Conservation (phyloP, 768 basidiomycete species). For the Termitomyces sp. region DNA sequence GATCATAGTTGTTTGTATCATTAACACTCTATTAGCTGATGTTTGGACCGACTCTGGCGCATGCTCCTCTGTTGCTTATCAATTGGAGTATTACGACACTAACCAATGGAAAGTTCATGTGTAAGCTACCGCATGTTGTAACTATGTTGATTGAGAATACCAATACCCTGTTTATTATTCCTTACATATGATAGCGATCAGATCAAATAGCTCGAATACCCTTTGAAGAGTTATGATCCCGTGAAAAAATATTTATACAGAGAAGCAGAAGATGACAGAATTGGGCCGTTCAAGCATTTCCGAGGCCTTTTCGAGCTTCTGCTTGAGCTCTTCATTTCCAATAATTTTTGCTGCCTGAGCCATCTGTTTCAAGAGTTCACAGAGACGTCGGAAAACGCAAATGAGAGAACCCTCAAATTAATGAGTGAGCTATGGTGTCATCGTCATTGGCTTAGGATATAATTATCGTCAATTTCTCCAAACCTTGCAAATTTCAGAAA, state of each 20-base stretch:
- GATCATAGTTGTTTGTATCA: neutral
- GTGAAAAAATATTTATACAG: slow-evolving; percentile 37
- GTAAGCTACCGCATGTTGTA: no score
- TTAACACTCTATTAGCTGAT: slow-evolving; percentile 30
- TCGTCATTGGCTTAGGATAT: neutral
- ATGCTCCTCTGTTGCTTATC: slow-evolving; percentile 27
- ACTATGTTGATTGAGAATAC: neutral
- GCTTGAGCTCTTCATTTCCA: slow-evolving; percentile 88
- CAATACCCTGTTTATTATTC: neutral
- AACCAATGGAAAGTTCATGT: neutral
- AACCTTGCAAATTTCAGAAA: slow-evolving; percentile 95
- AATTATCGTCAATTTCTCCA: slow-evolving; percentile 10
- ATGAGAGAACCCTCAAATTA: slow-evolving; percentile 97
- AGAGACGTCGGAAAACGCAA: slow-evolving; percentile 89
- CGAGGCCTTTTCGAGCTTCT: slow-evolving; percentile 88
- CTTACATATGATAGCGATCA: neutral
- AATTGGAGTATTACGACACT: neutral
- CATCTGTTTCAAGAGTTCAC: slow-evolving; percentile 96
- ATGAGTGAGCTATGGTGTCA: slow-evolving; percentile 73
- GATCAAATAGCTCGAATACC: neutral
- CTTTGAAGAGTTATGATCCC: neutral
- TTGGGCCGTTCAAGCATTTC: slow-evolving; percentile 94
- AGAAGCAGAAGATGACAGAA: slow-evolving; percentile 89
- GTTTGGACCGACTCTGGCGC: slow-evolving; percentile 50
- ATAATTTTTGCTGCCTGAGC: slow-evolving; percentile 92